Percentiles rank a stretch among this genome's conserved stretches.
Conservation (phyloP, 2,329 filamentous ascomycete genomes). For the Aureobasidium sp. region DNA sequence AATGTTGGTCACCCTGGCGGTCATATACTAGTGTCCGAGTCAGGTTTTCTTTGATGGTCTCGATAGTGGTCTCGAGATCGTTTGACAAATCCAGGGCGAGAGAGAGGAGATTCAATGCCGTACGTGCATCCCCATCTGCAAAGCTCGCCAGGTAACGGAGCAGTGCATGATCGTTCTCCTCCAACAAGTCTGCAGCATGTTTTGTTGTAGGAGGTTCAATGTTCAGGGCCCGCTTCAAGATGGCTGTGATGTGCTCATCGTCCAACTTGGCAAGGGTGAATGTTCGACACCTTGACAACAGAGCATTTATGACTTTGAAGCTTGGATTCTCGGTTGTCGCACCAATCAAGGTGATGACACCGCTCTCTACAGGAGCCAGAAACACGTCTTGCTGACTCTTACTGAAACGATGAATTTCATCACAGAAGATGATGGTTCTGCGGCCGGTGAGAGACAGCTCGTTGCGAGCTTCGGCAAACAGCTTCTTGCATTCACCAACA, state of each 20-base stretch:
- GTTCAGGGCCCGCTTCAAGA: constrained; percentile 66
- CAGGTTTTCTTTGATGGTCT: constrained; percentile 69
- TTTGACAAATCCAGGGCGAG: constrained; percentile 71
- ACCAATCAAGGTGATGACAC: constrained; percentile 83
- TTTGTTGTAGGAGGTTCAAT: constrained; percentile 14
- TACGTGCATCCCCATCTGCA: constrained; percentile 85
- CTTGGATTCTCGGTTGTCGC: constrained; percentile 96
- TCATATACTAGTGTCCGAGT: constrained; percentile 95
- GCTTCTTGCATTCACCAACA: constrained; percentile 83
- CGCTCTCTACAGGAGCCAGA: constrained; percentile 81
- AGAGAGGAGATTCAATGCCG: constrained; percentile 85
- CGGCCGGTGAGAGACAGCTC: constrained; percentile 74
- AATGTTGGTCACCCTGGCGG: constrained; percentile 89
- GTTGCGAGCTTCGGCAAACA: constrained; percentile 75
- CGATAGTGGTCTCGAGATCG: constrained; percentile 58
- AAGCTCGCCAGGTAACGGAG: constrained; percentile 76
- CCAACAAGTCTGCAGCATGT: constrained; percentile 34
- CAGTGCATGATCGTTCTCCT: constrained; percentile 60
- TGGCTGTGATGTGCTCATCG: constrained; percentile 61
- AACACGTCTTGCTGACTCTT: constrained; percentile 95
- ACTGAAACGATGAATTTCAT: constrained; percentile 88
- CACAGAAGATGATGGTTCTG: constrained; percentile 94
- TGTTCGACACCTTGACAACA: constrained; percentile 81
- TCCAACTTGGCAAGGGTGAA: constrained; percentile 76
- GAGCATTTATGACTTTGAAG: constrained; percentile 81